A percentile compares a stretch with the other conserved stretches of the same genome.
phyloP scores from a whole-genome alignment of 176 grass and related monocot species.

The Rhynchospora pubera region DNA sequence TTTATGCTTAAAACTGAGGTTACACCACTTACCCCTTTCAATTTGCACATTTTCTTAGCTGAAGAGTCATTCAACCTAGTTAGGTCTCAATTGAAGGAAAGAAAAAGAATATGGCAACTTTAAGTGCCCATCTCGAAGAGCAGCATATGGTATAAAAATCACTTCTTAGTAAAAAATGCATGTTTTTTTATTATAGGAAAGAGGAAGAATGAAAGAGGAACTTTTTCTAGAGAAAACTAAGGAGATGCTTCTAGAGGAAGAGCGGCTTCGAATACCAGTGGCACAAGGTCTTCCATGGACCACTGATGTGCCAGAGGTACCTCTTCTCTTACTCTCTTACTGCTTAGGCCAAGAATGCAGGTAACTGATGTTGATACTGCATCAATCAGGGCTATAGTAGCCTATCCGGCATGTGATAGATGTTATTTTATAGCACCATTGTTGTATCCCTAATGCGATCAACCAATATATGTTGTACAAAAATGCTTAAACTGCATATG shows the following conservation, averaged over 20 bases:
- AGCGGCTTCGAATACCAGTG: constrained; percentile 51
- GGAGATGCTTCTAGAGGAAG: constrained; percentile 55
- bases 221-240: constrained; percentile 47
- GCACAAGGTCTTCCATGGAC: constrained; percentile 74
- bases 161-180: not conserved
- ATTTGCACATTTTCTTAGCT: not conserved
- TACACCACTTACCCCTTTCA: not conserved
- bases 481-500: not conserved
- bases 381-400: not conserved
- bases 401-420: not conserved
- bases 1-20: constrained; percentile 91
- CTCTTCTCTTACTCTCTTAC: not conserved
- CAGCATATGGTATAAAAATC: not conserved
- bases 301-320: constrained; percentile 71
- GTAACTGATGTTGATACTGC: not conserved
- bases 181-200: constrained; percentile 38
- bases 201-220: constrained; percentile 64
- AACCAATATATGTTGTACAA: not conserved
- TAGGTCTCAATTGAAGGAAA: not conserved
- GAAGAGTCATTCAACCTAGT: not conserved
- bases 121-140: not conserved
- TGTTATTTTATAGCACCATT: not conserved
- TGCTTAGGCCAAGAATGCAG: not conserved
- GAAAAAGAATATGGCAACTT: not conserved
- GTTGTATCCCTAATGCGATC: not conserved